phyloP scores from a whole-genome alignment of 2,329 filamentous ascomycete genomes.

The Aureobasidium melanogenum region DNA sequence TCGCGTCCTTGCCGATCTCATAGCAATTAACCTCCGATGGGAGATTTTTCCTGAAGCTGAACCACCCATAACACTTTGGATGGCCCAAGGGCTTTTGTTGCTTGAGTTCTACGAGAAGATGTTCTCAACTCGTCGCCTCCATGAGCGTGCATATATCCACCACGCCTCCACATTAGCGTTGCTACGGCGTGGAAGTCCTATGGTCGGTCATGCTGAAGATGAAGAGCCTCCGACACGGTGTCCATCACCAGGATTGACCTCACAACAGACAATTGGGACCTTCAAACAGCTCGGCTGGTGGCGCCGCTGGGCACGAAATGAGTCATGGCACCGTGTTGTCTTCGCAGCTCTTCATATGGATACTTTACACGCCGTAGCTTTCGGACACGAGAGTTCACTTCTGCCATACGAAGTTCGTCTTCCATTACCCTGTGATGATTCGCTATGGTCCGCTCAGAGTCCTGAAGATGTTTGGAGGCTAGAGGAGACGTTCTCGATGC shows the following conservation, averaged over 20 bases:
- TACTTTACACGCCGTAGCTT: constrained; percentile 91
- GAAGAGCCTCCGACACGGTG: constrained; percentile 50
- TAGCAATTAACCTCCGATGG: constrained; percentile 85
- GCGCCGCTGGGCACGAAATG: constrained; percentile 88
- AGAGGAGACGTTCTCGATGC: constrained; percentile 67
- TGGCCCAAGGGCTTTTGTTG: constrained; percentile 79
- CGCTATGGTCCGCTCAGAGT: constrained; percentile 79
- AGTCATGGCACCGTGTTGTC: constrained; percentile 76
- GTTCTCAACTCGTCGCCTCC: constrained; percentile 81
- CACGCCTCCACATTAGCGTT: constrained; percentile 88
- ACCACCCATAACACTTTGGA: constrained; percentile 85
- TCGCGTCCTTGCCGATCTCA: constrained; percentile 71
- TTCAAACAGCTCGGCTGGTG: constrained; percentile 57
- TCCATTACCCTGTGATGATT: constrained; percentile 81
- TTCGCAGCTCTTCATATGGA: constrained; percentile 91
- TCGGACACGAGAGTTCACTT: constrained; percentile 92
- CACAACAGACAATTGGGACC: neutral
- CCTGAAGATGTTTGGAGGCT: constrained; percentile 75
- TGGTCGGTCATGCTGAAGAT: constrained; percentile 73
- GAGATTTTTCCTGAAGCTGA: constrained; percentile 89
- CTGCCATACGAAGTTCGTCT: constrained; percentile 89
- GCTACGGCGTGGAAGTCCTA: constrained; percentile 81
- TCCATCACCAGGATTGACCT: neutral
- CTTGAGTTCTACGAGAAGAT: constrained; percentile 93
- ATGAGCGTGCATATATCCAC: constrained; percentile 89